Percentiles rank a stretch among this genome's conserved stretches.
These are phyloP conservation scores for Prunus dulcis DNA, from an alignment of 306 rosid genomes.

Conservation along the genomic window DNA sequence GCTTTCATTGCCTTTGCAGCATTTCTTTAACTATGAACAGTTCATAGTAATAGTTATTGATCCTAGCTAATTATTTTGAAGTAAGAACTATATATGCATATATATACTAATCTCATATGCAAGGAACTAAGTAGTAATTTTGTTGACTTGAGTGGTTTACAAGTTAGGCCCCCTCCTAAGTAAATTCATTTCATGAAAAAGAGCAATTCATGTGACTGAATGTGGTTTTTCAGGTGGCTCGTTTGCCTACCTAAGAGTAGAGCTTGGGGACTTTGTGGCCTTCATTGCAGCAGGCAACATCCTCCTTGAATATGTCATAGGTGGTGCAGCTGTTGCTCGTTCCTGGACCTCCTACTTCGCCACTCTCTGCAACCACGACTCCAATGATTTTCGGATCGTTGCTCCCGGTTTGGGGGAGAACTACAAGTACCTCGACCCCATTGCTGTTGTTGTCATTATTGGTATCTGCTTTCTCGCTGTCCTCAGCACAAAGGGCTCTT, in stretches of 20 bases:
- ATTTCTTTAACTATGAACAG: no score
- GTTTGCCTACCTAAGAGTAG: conserved; percentile 78
- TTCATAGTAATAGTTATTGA: not conserved
- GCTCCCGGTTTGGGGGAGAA: conserved; percentile 9
- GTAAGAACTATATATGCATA: no score
- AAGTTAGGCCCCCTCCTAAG: not conserved
- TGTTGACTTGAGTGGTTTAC: not conserved
- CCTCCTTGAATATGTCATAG: conserved; percentile 60
- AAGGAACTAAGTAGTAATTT: not conserved
- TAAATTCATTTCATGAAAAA: no score
- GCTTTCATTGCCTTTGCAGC: no score
- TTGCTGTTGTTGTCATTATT: conserved; percentile 47
- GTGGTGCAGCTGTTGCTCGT: conserved; percentile 74
- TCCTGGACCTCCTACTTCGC: conserved; percentile 88
- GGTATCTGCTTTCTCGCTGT: conserved; percentile 48
- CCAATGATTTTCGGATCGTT: conserved; percentile 57
- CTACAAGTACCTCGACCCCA: conserved; percentile 64
- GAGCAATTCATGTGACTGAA: not conserved
- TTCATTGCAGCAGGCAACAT: conserved; percentile 82
- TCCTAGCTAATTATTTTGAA: not conserved
- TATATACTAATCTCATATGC: not conserved
- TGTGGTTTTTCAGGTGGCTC: conserved; percentile 59
- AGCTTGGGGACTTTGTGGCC: conserved; percentile 81
- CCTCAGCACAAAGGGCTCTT: conserved; percentile 76
- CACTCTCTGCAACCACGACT: conserved; percentile 49